Evolutionary conservation across 129 eudicot genomes (phyloP).

Genomic region (Glebionis coronaria): DNA sequence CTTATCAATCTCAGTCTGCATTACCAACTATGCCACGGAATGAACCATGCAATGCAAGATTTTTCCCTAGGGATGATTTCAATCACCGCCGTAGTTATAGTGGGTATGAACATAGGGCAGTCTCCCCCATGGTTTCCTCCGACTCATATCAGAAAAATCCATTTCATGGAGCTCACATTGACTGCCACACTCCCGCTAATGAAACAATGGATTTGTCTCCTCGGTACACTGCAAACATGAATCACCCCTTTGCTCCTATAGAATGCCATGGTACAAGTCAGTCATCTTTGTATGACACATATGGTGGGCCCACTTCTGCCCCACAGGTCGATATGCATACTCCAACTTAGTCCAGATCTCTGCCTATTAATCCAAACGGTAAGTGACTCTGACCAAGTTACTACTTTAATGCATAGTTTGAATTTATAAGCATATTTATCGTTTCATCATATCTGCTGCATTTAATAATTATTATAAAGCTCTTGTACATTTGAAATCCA

Average conservation of each 20-base stretch:
- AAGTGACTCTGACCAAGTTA: slow-evolving; percentile 8
- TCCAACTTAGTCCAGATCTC: slow-evolving; percentile 18
- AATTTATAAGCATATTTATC: neutral
- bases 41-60: slow-evolving; percentile 23
- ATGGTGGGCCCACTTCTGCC: slow-evolving; percentile 16
- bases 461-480: neutral
- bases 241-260: slow-evolving; percentile 15
- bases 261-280: slow-evolving; percentile 17
- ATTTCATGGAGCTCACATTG: slow-evolving; percentile 7
- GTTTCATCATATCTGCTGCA: neutral
- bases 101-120: slow-evolving; percentile 33
- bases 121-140: slow-evolving; percentile 9
- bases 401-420: neutral
- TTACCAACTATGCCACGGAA: slow-evolving; percentile 14
- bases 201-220: slow-evolving; percentile 32
- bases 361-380: slow-evolving; percentile 29
- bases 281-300: neutral
- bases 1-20: slow-evolving; percentile 28
- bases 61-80: slow-evolving; percentile 37
- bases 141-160: slow-evolving; percentile 17
- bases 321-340: neutral
- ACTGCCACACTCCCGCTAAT: slow-evolving; percentile 8
- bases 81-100: slow-evolving; percentile 39
- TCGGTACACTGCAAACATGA: slow-evolving; percentile 21
- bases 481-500: neutral